Conservation (phyloP, 495 filamentous ascomycete genomes). For the Hamigera avellanea region DNA sequence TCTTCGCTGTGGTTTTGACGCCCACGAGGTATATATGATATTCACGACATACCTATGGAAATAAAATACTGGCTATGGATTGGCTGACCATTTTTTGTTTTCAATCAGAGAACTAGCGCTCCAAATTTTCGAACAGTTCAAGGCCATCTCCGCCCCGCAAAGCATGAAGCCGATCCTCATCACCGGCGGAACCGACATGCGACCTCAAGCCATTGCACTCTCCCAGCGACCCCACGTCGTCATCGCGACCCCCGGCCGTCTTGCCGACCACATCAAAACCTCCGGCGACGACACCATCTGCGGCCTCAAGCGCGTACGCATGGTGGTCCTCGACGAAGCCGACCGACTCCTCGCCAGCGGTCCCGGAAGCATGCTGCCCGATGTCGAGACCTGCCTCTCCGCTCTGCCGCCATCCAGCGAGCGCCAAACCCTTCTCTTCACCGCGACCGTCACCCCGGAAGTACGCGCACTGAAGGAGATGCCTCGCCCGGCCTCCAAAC, state of each 20-base stretch:
- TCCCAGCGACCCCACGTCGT: slow-evolving; percentile 77
- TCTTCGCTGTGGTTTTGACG: slow-evolving; percentile 82
- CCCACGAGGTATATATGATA: slow-evolving; percentile 55
- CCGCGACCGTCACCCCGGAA: slow-evolving; percentile 89
- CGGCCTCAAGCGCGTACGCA: slow-evolving; percentile 62
- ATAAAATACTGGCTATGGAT: too few species aligned
- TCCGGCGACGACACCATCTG: slow-evolving; percentile 83
- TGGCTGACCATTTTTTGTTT: background rate
- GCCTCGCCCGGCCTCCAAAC: slow-evolving; percentile 51
- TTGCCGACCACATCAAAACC: slow-evolving; percentile 86
- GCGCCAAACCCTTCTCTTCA: slow-evolving; percentile 91
- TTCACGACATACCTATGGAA: background rate
- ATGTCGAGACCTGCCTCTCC: slow-evolving; percentile 77
- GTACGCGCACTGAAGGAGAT: slow-evolving; percentile 70
- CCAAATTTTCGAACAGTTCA: slow-evolving; percentile 92
- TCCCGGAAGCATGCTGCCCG: slow-evolving; percentile 79
- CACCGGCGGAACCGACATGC: slow-evolving; percentile 88
- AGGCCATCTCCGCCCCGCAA: slow-evolving; percentile 77
- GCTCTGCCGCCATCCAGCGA: slow-evolving; percentile 59
- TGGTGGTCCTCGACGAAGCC: slow-evolving; percentile 93
- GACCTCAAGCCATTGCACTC: slow-evolving; percentile 73
- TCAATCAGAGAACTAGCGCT: slow-evolving; percentile 74
- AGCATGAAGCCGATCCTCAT: slow-evolving; percentile 75
- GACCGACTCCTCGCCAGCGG: slow-evolving; percentile 74
- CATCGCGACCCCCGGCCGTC: slow-evolving; percentile 85